phyloP scores from a whole-genome alignment of 2,329 filamentous ascomycete genomes.

The Cercospora citrullina region DNA sequence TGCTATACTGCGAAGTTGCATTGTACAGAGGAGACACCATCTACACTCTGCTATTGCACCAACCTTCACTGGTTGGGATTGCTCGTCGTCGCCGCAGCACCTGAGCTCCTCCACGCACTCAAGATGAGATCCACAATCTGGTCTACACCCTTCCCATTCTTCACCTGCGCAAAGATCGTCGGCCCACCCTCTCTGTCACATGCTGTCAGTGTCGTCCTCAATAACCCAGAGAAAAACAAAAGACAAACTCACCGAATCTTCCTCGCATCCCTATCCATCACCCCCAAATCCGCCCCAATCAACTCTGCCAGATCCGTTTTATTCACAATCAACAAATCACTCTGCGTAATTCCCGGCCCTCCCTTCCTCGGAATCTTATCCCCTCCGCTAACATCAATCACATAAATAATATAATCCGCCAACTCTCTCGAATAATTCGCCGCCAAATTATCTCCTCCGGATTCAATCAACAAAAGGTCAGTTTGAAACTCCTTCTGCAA shows the following conservation, averaged over 20 bases:
- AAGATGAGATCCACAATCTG: constrained; percentile 85
- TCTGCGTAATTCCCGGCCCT: constrained; percentile 94
- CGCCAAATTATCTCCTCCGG: constrained; percentile 91
- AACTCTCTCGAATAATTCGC: constrained; percentile 95
- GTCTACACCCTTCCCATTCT: constrained; percentile 79
- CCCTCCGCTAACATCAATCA: constrained; percentile 93
- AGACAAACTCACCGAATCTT: constrained; percentile 64
- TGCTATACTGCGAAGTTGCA: background rate
- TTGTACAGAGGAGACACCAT: background rate
- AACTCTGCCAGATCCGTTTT: constrained; percentile 93
- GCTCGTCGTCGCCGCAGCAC: constrained; percentile 53
- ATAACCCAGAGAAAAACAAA: background rate
- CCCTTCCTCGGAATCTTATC: constrained; percentile 97
- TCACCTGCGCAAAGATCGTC: constrained; percentile 96
- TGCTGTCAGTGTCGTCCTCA: background rate
- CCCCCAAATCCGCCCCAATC: constrained; percentile 82
- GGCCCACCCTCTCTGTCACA: constrained; percentile 76
- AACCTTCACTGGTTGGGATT: constrained; percentile 5
- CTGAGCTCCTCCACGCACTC: constrained; percentile 89
- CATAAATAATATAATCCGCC: constrained; percentile 97
- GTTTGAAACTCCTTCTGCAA: constrained; percentile 77
- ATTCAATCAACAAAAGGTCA: constrained; percentile 90
- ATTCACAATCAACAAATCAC: constrained; percentile 89
- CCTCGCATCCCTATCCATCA: constrained; percentile 93
- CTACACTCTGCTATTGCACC: background rate